A percentile compares a stretch with the other conserved stretches of the same genome.
These are phyloP conservation scores for Tylopilus subfusipes DNA, from an alignment of 768 basidiomycete species.

Conservation along the genomic window DNA sequence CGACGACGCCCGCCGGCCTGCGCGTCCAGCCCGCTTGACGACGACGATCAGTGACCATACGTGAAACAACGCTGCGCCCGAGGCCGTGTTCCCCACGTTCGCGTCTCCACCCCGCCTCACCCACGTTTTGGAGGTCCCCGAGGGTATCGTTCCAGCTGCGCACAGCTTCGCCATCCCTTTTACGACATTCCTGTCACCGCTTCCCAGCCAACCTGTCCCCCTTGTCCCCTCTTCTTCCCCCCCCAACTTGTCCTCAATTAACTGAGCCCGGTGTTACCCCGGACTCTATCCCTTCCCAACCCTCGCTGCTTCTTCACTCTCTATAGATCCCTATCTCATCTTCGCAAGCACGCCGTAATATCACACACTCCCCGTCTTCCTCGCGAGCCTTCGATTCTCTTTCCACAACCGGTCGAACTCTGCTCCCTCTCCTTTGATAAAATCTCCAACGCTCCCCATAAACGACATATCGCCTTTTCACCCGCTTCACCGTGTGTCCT, in stretches of 20 bases:
- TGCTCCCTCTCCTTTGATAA: conserved; percentile 18
- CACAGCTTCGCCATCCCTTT: conserved; percentile 23
- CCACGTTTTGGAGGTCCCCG: conserved; percentile 29
- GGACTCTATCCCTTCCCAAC: conserved; percentile 25
- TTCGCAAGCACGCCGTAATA: conserved; percentile 21
- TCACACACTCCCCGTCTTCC: conserved; percentile 24
- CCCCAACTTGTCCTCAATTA: conserved; percentile 22
- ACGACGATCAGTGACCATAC: not conserved
- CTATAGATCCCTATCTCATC: conserved; percentile 30
- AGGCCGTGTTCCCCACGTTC: conserved; percentile 24
- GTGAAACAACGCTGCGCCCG: too few species aligned
- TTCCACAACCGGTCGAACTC: conserved; percentile 22
- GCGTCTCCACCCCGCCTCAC: conserved; percentile 19
- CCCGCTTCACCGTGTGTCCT: conserved; percentile 22
- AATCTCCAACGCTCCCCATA: conserved; percentile 10
- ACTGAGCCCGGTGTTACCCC: conserved; percentile 28
- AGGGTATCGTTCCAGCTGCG: conserved; percentile 15
- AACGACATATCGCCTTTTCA: conserved; percentile 16
- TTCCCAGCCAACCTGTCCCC: conserved; percentile 21
- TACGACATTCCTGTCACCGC: conserved; percentile 24
- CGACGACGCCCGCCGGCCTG: not conserved
- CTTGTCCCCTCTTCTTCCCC: conserved; percentile 5
- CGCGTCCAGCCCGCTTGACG: not conserved
- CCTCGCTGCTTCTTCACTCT: conserved; percentile 14
- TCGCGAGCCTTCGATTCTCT: conserved; percentile 18